Percentiles rank a stretch among this genome's conserved stretches.
phyloP scores from a whole-genome alignment of 495 filamentous ascomycete genomes.

The Rhizodiscina lignyota region DNA sequence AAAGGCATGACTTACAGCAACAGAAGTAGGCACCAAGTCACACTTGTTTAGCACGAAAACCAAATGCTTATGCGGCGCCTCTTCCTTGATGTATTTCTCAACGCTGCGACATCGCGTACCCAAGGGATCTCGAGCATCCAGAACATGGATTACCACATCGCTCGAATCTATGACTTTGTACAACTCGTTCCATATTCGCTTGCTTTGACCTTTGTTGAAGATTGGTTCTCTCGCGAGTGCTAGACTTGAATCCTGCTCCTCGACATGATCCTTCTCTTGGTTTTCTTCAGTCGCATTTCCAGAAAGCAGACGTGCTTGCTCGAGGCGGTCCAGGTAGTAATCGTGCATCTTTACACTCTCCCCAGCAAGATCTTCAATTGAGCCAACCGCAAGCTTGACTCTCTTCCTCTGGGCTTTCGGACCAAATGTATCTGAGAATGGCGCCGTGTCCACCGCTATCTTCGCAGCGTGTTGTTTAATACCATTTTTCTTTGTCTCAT shows the following conservation, averaged over 20 bases:
- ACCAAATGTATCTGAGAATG: conserved; percentile 81
- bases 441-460: conserved; percentile 74
- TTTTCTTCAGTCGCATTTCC: conserved; percentile 32
- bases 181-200: conserved; percentile 96
- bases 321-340: conserved; percentile 56
- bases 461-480: conserved; percentile 87
- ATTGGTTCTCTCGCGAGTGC: conserved; percentile 69
- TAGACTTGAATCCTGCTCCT: conserved; percentile 34
- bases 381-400: conserved; percentile 69
- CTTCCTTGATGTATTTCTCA: conserved; percentile 84
- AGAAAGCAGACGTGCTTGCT: conserved; percentile 50
- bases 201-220: conserved; percentile 85
- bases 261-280: conserved; percentile 20
- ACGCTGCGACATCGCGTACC: conserved; percentile 48
- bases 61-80: conserved; percentile 89
- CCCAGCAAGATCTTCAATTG: conserved; percentile 65
- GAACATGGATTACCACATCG: conserved; percentile 25
- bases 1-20: conserved; percentile 60
- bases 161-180: conserved; percentile 48
- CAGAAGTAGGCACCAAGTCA: conserved; percentile 81
- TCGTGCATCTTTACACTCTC: conserved; percentile 63
- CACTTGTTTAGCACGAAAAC: conserved; percentile 92
- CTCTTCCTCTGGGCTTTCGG: conserved; percentile 86
- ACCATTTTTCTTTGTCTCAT: conserved; percentile 45
- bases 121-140: conserved; percentile 24